Evolutionary conservation across 306 rosid species (phyloP).

Genomic region (Cucumis sativus): Cucumber_9930_V3 NC_026661.2:22230001-22230500

Average conservation of each 20-base stretch:
- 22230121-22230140: constrained; percentile 16
- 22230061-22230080: constrained; percentile 19
- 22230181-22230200: too few relatives aligned
- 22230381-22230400: neutral
- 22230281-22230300: neutral
- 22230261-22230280: neutral
- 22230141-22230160: constrained; percentile 1
- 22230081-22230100: constrained; percentile 11
- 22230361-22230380: neutral
- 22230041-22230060: constrained; percentile 11
- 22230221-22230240: too few relatives aligned
- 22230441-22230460: constrained; percentile 17
- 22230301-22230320: neutral
- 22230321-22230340: neutral
- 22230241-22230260: too few relatives aligned
- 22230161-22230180: neutral
- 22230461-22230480: neutral
- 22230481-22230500: neutral
- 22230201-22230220: too few relatives aligned
- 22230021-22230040: constrained; percentile 15
- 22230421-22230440: constrained; percentile 16
- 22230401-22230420: constrained; percentile 10
- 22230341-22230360: neutral
- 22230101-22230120: constrained; percentile 13
- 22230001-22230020: neutral